Base-by-base conservation (phyloP, 73 alveolate genomes). In the Paramecium primaurelia region DNA sequence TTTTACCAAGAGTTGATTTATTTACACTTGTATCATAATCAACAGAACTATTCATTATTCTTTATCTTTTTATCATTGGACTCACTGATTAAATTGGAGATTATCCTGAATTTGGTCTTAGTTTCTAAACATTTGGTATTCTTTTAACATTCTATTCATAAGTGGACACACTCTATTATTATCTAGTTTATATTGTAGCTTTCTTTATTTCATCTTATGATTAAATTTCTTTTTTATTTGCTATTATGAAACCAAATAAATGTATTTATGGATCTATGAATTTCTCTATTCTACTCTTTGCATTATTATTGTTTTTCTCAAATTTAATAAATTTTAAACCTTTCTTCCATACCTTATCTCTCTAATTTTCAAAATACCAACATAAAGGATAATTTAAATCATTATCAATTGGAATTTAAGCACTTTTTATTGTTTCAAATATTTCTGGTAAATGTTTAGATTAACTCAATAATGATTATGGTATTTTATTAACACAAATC, bases 401-500 rank as follows among this genome's bases (percentile, higher is more conserved):
- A 8, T 37, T 28, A 89, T 89, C 88, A 44, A 44, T 59, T 30
- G 94, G 94, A 71, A 89, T 89, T 6, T 88, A 73, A n/a, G 71
- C 88, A 71, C 14, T 71, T 32, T 89, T 89, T 7, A 89, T 73
- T 1, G 88, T 64, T 58, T 89, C 94, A 28, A 89, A 83, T 6
- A 89, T 89, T 38, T 89, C 90, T 10, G 94, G 92, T 28, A 89
- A 47, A 40, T 71, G 40, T 36, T 59, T 88, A 18, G 42, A 40
- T 14, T 89, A 49, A 59, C 34, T 40, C 71, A 45, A 42, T 28
- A 89, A 89, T 12, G 90, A 42, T 71, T 69, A 58, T 20, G 94
- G 94, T 3, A 89, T 89, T 73, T 71, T 89, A 22, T 89, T 89
- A 3, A 89, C 92, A 71, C 94, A 89, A 42, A 89, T 83, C 94